A percentile compares a stretch with the other conserved stretches of the same genome.
Conservation (phyloP, 2,329 filamentous ascomycete species). For the Tothia fuscella region DNA sequence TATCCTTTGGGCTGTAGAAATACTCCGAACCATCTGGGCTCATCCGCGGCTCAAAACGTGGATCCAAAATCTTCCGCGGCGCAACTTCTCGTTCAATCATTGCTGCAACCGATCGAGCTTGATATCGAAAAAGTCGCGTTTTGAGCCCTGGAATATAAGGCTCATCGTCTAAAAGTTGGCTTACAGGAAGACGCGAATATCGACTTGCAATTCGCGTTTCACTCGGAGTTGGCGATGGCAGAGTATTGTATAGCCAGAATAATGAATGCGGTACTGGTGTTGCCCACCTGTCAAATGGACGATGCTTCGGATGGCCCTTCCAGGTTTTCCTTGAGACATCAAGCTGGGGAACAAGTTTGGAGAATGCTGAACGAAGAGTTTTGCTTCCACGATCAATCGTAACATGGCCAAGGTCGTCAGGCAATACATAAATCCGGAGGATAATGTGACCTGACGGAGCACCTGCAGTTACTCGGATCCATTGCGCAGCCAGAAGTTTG, state of each 20-base stretch:
- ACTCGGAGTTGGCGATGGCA: constrained; percentile 56
- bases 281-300: constrained; percentile 28
- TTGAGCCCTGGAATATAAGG: constrained; percentile 37
- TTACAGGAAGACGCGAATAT: constrained; percentile 42
- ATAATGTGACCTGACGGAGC: neutral
- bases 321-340: constrained; percentile 47
- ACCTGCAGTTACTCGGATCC: constrained; percentile 18
- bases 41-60: constrained; percentile 49
- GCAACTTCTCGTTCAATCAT: constrained; percentile 75
- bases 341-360: constrained; percentile 38
- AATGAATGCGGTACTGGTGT: constrained; percentile 40
- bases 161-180: constrained; percentile 22
- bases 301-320: constrained; percentile 30
- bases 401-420: constrained; percentile 6
- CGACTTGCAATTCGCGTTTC: constrained; percentile 36
- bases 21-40: constrained; percentile 53
- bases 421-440: constrained; percentile 9
- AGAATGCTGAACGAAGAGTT: constrained; percentile 27
- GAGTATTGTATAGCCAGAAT: constrained; percentile 59
- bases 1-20: constrained; percentile 58
- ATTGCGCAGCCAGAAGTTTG: constrained; percentile 22
- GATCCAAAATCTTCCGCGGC: constrained; percentile 55
- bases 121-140: constrained; percentile 63
- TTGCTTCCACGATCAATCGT: constrained; percentile 6
- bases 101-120: constrained; percentile 63